phyloP scores from a whole-genome alignment of 768 basidiomycete species.

The Mrakia frigida region DNA sequence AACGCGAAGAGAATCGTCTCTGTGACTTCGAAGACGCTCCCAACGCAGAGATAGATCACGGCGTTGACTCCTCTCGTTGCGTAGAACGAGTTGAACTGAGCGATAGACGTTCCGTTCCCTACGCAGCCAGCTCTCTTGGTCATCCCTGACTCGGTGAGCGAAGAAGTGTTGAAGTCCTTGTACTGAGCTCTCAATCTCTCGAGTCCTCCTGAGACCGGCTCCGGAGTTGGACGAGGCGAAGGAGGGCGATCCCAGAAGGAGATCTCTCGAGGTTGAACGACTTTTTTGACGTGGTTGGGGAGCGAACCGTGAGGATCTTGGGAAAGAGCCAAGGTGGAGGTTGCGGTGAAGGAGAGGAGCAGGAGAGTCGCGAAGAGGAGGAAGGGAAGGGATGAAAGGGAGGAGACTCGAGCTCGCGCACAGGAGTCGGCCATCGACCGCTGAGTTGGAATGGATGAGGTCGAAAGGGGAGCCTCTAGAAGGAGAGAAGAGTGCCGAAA shows the following conservation, averaged over 20 bases:
- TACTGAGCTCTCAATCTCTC: not conserved
- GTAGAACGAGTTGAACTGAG: conserved; percentile 18
- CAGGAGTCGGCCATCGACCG: not conserved
- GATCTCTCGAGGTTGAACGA: not conserved
- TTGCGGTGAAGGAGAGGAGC: not conserved
- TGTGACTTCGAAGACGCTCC: not conserved
- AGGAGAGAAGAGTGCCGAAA: too few species aligned
- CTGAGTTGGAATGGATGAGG: too few species aligned
- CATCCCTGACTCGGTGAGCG: not conserved
- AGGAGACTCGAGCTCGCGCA: not conserved
- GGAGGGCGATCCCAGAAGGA: not conserved
- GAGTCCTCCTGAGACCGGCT: not conserved
- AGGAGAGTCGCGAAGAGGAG: not conserved
- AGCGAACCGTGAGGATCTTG: not conserved
- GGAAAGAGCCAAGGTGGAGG: not conserved
- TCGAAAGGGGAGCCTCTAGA: too few species aligned
- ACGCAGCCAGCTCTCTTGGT: not conserved
- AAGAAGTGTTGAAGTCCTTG: not conserved
- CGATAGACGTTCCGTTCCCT: conserved; percentile 5
- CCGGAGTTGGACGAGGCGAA: not conserved
- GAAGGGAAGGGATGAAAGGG: not conserved
- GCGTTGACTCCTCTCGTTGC: not conserved
- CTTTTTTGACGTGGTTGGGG: not conserved
- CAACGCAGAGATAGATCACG: not conserved
- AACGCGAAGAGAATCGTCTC: conserved; percentile 17